Percentiles rank a stretch among this genome's conserved stretches.
Evolutionary conservation across 306 rosid genomes (phyloP).

Genomic region (Quillaja saponaria): DNA sequence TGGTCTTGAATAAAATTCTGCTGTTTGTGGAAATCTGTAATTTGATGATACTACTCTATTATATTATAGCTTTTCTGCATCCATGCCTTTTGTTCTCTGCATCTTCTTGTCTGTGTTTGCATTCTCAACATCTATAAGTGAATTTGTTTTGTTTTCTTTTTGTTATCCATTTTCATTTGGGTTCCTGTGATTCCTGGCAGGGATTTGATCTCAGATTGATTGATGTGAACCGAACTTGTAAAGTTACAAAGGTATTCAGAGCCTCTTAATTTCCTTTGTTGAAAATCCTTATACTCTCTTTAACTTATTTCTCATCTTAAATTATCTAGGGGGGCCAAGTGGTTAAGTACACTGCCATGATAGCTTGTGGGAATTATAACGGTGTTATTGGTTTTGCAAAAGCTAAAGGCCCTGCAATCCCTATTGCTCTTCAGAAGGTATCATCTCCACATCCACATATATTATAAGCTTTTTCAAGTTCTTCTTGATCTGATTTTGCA

Average conservation of each 20-base stretch:
- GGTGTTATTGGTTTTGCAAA: slow-evolving; percentile 89
- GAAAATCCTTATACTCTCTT: slow-evolving; percentile 6
- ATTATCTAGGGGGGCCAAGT: slow-evolving; percentile 83
- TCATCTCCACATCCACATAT: too few relatives aligned
- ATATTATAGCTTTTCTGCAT: slow-evolving; percentile 5
- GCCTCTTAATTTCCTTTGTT: slow-evolving; percentile 13
- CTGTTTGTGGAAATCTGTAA: slow-evolving; percentile 12
- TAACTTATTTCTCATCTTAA: slow-evolving; percentile 32
- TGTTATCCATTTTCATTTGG: background rate
- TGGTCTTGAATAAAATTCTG: too few relatives aligned
- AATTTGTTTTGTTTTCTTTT: background rate
- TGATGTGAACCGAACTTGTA: slow-evolving; percentile 88
- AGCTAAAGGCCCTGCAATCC: slow-evolving; percentile 90
- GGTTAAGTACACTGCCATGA: slow-evolving; percentile 71
- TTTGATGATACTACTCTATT: slow-evolving; percentile 17
- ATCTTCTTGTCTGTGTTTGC: slow-evolving; percentile 18
- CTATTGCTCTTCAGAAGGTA: slow-evolving; percentile 89
- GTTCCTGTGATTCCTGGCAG: slow-evolving; percentile 50
- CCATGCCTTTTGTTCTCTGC: background rate
- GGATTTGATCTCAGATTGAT: slow-evolving; percentile 87
- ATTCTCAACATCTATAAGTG: background rate
- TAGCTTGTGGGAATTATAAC: slow-evolving; percentile 92
- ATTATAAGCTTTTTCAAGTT: slow-evolving; percentile 21
- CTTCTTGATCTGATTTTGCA: slow-evolving; percentile 19
- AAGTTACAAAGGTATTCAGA: slow-evolving; percentile 79